phyloP scores from a whole-genome alignment of 805 yeast genomes.

The Isabelozyma gotoi region DNA sequence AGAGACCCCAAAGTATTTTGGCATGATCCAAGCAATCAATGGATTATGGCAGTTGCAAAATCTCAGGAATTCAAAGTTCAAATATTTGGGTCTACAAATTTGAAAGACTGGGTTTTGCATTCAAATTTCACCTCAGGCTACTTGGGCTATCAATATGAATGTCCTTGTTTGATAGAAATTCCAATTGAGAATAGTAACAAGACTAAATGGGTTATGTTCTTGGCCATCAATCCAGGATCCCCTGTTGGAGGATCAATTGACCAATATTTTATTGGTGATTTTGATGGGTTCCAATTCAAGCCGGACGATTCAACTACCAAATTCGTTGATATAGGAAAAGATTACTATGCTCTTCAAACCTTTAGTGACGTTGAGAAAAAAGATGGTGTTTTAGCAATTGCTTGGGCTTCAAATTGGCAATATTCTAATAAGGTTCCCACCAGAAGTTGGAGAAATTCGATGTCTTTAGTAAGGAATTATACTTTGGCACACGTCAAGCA shows the following conservation, averaged over 20 bases:
- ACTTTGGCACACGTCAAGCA: constrained; percentile 19
- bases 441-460: constrained; percentile 31
- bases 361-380: constrained; percentile 19
- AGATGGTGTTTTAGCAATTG: constrained; percentile 29
- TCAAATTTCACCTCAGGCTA: constrained; percentile 25
- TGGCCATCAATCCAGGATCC: constrained; percentile 43
- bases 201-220: constrained; percentile 34
- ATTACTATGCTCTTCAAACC: constrained; percentile 39
- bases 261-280: constrained; percentile 42
- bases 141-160: constrained; percentile 40
- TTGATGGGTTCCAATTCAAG: constrained; percentile 35
- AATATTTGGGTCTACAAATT: constrained; percentile 22
- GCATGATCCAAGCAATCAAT: constrained; percentile 25
- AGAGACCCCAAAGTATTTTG: constrained; percentile 38
- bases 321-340: constrained; percentile 31
- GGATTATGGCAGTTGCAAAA: constrained; percentile 28
- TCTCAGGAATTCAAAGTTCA: constrained; percentile 26
- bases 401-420: constrained; percentile 47
- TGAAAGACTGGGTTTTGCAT: constrained; percentile 23
- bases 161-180: constrained; percentile 36
- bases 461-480: constrained; percentile 31
- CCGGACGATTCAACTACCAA: constrained; percentile 24
- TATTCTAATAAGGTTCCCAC: constrained; percentile 37
- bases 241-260: constrained; percentile 40
- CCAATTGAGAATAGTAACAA: constrained; percentile 17